Conservation (phyloP, 2,329 filamentous ascomycete species). For the Pseudocercospora fijiensis region DNA sequence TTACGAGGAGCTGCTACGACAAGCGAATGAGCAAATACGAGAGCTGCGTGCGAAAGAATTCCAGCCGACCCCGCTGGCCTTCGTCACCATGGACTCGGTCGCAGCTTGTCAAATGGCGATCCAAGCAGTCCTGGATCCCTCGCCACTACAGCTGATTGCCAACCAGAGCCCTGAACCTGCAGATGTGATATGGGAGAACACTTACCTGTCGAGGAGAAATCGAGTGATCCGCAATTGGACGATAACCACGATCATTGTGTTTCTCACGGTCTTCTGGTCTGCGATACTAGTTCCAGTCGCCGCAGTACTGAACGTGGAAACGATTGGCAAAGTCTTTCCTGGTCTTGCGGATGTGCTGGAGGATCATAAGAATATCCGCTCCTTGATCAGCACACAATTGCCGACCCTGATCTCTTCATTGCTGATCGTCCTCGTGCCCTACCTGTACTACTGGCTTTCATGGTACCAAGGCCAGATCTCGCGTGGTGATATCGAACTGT, state of each 20-base stretch:
- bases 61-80: conserved; percentile 76
- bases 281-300: conserved; percentile 77
- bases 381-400: conserved; percentile 81
- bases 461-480: conserved; percentile 94
- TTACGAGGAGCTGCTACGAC: conserved; percentile 80
- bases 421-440: conserved; percentile 85
- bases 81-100: conserved; percentile 96
- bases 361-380: conserved; percentile 66
- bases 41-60: conserved; percentile 73
- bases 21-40: conserved; percentile 72
- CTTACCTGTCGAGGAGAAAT: conserved; percentile 72
- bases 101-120: conserved; percentile 92
- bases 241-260: conserved; percentile 76
- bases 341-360: conserved; percentile 66
- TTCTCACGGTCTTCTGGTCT: conserved; percentile 87
- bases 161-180: conserved; percentile 83
- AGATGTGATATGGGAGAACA: conserved; percentile 95
- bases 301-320: conserved; percentile 75
- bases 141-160: conserved; percentile 79
- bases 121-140: conserved; percentile 88
- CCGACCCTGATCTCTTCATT: conserved; percentile 83
- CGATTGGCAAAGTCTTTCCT: conserved; percentile 71
- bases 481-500: conserved; percentile 89
- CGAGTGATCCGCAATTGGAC: conserved; percentile 78
- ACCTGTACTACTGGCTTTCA: conserved; percentile 89